A percentile compares a stretch with the other conserved stretches of the same genome.
Evolutionary conservation across 495 filamentous ascomycete genomes (phyloP).

Genomic region (Evernia prunastri): DNA sequence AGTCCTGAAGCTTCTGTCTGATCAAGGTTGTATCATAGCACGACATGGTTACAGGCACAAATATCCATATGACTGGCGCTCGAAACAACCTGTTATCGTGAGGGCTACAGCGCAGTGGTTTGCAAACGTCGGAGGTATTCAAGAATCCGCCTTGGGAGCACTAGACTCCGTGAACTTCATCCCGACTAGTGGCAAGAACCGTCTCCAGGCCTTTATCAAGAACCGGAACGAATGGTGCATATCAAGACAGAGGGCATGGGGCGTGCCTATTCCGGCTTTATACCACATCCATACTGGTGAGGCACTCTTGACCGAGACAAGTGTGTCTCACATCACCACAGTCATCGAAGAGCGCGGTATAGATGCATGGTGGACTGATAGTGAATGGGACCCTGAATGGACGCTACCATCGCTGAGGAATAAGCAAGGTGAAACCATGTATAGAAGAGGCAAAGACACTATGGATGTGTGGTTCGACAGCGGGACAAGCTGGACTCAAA

Average conservation of each 20-base stretch:
- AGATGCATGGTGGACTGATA: conserved; percentile 91
- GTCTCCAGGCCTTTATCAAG: conserved; percentile 76
- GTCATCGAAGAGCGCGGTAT: conserved; percentile 70
- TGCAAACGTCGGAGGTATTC: conserved; percentile 79
- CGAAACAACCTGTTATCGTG: conserved; percentile 84
- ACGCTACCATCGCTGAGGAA: conserved; percentile 51
- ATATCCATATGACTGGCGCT: conserved; percentile 96
- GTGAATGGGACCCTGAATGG: conserved; percentile 66
- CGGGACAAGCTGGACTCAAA: conserved; percentile 83
- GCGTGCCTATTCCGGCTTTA: conserved; percentile 87
- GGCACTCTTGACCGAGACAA: conserved; percentile 68
- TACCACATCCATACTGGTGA: conserved; percentile 62
- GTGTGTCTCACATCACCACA: conserved; percentile 76
- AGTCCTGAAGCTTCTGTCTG: conserved; percentile 59
- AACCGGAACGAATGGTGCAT: conserved; percentile 96
- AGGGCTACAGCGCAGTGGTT: conserved; percentile 97
- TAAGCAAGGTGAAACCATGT: conserved; percentile 35
- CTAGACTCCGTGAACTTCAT: conserved; percentile 70
- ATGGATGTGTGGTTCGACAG: conserved; percentile 99
- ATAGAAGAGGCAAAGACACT: conserved; percentile 79
- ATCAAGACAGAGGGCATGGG: conserved; percentile 95
- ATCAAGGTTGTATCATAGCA: conserved; percentile 50
- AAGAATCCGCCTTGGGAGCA: conserved; percentile 58
- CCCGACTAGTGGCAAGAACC: conserved; percentile 60
- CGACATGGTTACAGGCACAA: conserved; percentile 74